phyloP scores from a whole-genome alignment of 495 filamentous ascomycete species.

The Penicillium goetzii region DNA sequence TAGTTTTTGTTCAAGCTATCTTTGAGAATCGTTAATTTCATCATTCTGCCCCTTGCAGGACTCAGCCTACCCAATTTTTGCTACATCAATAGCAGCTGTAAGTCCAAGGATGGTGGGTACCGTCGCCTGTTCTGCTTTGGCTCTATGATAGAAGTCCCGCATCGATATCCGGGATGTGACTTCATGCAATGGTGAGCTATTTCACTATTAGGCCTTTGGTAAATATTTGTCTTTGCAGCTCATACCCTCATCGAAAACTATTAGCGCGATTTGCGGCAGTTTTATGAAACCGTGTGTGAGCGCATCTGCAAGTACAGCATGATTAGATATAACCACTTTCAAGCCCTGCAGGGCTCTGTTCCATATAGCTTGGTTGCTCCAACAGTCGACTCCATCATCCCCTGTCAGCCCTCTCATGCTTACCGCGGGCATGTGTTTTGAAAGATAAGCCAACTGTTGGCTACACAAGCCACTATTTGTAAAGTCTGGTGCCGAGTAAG shows the following conservation, averaged over 20 bases:
- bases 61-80: constrained; percentile 2
- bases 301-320: constrained; percentile 75
- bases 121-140: neutral
- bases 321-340: constrained; percentile 77
- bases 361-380: constrained; percentile 73
- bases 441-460: constrained; percentile 9
- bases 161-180: constrained; percentile 66
- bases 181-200: constrained; percentile 37
- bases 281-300: constrained; percentile 75
- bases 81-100: neutral
- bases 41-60: neutral
- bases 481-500: too few relatives aligned
- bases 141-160: constrained; percentile 65
- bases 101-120: constrained; percentile 2
- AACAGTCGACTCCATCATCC: constrained; percentile 66
- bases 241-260: constrained; percentile 89
- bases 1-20: constrained; percentile 12
- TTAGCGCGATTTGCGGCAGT: constrained; percentile 63
- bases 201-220: constrained; percentile 1
- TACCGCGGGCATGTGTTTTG: constrained; percentile 8
- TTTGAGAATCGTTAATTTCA: neutral
- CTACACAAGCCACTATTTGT: too few relatives aligned
- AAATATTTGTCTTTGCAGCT: constrained; percentile 1
- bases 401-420: constrained; percentile 17
- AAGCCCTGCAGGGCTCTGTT: constrained; percentile 67